These are phyloP conservation scores for Cardamine occulta DNA, from an alignment of 345 rosid genomes.

Conservation along the genomic window DNA sequence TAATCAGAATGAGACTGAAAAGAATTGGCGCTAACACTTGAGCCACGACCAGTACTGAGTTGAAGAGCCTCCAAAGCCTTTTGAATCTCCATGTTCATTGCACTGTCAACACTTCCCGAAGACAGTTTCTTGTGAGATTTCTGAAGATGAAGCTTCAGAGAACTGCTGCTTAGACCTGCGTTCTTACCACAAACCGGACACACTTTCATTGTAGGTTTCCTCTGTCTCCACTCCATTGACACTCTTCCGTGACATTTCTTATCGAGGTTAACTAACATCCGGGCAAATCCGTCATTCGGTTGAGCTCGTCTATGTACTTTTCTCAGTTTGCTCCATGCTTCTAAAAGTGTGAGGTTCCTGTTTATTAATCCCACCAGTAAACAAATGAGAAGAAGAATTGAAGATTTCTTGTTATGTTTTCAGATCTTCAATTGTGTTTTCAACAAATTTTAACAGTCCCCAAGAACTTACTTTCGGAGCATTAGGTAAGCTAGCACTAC, in stretches of 20 bases:
- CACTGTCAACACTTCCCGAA: slow-evolving; percentile 97
- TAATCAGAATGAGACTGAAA: slow-evolving; percentile 55
- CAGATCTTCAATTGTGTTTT: background rate
- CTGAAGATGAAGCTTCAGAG: slow-evolving; percentile 91
- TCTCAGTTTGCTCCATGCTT: slow-evolving; percentile 83
- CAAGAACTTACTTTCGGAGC: slow-evolving; percentile 79
- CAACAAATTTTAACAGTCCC: background rate
- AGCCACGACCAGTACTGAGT: slow-evolving; percentile 66
- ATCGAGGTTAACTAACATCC: slow-evolving; percentile 66
- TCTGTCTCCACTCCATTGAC: slow-evolving; percentile 96
- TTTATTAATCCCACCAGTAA: slow-evolving; percentile 26
- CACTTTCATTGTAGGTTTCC: slow-evolving; percentile 83
- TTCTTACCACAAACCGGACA: slow-evolving; percentile 95
- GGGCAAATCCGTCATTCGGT: slow-evolving; percentile 96
- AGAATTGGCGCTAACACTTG: slow-evolving; percentile 57
- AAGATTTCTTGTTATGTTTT: background rate
- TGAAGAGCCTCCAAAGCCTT: slow-evolving; percentile 85
- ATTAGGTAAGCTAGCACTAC: slow-evolving; percentile 82
- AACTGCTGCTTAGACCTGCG: slow-evolving; percentile 94
- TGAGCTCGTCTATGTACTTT: slow-evolving; percentile 92
- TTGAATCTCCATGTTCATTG: slow-evolving; percentile 97
- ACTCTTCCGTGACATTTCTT: slow-evolving; percentile 71
- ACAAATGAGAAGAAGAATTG: slow-evolving; percentile 11
- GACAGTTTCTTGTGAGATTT: slow-evolving; percentile 85
- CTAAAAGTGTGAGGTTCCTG: slow-evolving; percentile 73